Evolutionary conservation across 2,329 filamentous ascomycete species (phyloP).

Genomic region (Pseudomassariella vexata): DNA sequence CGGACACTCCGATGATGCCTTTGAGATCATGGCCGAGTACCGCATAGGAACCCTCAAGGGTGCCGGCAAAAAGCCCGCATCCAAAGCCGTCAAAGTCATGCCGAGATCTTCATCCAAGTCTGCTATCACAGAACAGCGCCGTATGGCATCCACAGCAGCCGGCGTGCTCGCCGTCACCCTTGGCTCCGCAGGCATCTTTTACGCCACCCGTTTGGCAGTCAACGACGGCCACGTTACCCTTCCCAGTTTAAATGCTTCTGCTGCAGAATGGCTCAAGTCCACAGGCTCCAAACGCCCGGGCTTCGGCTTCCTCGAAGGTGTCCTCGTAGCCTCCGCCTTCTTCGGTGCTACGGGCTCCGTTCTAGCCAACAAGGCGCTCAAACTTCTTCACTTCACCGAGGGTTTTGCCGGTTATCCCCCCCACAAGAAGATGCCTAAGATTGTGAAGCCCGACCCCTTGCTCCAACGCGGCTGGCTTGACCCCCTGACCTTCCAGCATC

Average conservation of each 20-base stretch:
- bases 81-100: constrained; percentile 18
- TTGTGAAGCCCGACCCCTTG: constrained; percentile 31
- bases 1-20: constrained; percentile 65
- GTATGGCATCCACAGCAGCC: constrained; percentile 3
- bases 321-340: constrained; percentile 27
- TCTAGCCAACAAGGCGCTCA: constrained; percentile 21
- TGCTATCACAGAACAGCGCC: constrained; percentile 3
- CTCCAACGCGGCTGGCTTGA: constrained; percentile 41
- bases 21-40: constrained; percentile 33
- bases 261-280: constrained; percentile 1
- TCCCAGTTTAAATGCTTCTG: background rate
- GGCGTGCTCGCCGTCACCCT: constrained; percentile 11
- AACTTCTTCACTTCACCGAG: constrained; percentile 24
- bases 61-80: constrained; percentile 12
- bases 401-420: constrained; percentile 28
- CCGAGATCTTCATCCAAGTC: constrained; percentile 8
- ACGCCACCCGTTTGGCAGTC: constrained; percentile 9
- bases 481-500: constrained; percentile 37
- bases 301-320: constrained; percentile 29
- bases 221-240: constrained; percentile 4
- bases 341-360: constrained; percentile 26
- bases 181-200: constrained; percentile 13
- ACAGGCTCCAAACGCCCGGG: constrained; percentile 11
- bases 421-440: constrained; percentile 32
- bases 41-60: constrained; percentile 31